Base-by-base conservation (phyloP, 768 basidiomycete genomes). In the Pleurotus tuoliensis region DNA sequence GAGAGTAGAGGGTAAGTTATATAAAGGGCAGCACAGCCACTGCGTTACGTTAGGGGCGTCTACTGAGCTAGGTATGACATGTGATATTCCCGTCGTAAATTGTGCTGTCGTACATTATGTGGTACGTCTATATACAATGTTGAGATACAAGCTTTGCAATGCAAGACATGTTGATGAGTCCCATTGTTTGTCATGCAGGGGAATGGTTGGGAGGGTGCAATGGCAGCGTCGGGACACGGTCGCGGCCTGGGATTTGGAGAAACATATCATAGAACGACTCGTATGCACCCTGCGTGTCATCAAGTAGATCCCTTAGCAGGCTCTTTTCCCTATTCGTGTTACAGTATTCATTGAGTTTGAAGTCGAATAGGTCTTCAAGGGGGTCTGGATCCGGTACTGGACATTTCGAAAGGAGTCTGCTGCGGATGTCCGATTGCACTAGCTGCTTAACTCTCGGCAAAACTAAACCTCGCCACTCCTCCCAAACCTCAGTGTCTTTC, bases 401-500 rank as follows among this genome's bases (percentile, higher is more conserved):
- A 9, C 2, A 15, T n/a, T 22, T 52, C 15, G 51, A 40, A 12
- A 22, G 8, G 9, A 53, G 22, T 24, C 51, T 40, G 18, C 25
- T 39, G 37, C 39, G 18, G 18, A 53, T 39, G 20, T 37, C 37
- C 39, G 22, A 25, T n/a, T 41, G 13, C 18, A 53, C 37, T 41
- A 53, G 39, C 5, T 39, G 37, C 12, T 53, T 20, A 15, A 41
- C 39, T 39, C 51, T 34, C 51, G n/a, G 16, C 39, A 53, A 16
- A 13, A 53, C 22, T n/a, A 53, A 6, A 16, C 15, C 22, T 25
- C 51, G 34, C 51, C 51, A 53, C 15, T 22, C 18, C 15, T 41
- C 15, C 51, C 51, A 53, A 20, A 53, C 51, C 15, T 24, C 39
- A 25, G 51, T 53, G 22, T 53, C 51, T 37, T 53, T 53, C 11